Evolutionary conservation across 2,329 filamentous ascomycete species (phyloP).

Genomic region (Fusarium guadeloupense): DNA sequence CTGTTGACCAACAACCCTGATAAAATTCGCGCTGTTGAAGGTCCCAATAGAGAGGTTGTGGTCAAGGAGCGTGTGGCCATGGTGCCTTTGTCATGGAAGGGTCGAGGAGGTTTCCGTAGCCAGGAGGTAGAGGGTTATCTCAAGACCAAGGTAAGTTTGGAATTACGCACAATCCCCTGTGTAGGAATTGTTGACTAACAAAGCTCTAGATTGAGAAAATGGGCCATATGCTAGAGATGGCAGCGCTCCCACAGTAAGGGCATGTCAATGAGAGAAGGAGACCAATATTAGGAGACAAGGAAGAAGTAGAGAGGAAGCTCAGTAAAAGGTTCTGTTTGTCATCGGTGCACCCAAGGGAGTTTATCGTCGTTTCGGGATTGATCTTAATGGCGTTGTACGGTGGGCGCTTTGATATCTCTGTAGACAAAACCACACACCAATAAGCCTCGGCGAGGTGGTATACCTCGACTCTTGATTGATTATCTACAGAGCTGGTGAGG

Average conservation of each 20-base stretch:
- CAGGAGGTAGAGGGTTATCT: conserved; percentile 93
- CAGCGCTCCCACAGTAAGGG: conserved; percentile 34
- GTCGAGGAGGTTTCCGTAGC: conserved; percentile 82
- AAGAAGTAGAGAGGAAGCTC: neutral
- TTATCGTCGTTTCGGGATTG: conserved; percentile 29
- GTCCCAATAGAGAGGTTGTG: conserved; percentile 84
- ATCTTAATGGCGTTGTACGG: conserved; percentile 38
- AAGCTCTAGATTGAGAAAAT: conserved; percentile 79
- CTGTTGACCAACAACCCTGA: conserved; percentile 97
- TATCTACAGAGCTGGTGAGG: too few relatives aligned
- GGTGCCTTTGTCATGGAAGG: conserved; percentile 94
- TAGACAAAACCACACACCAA: conserved; percentile 36
- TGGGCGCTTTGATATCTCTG: conserved; percentile 31
- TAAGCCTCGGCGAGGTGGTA: neutral
- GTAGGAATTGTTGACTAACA: conserved; percentile 29
- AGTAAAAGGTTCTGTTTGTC: conserved; percentile 10
- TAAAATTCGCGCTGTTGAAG: conserved; percentile 94
- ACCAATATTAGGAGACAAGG: neutral
- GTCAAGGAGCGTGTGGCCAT: conserved; percentile 93
- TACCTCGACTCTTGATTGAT: neutral
- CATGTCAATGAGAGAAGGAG: neutral
- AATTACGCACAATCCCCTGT: neutral
- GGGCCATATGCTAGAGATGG: conserved; percentile 79
- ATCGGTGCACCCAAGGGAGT: conserved; percentile 36
- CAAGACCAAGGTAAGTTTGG: conserved; percentile 80